Percentiles rank a stretch among this genome's conserved stretches.
These are phyloP conservation scores for Floccularia luteovirens DNA, from an alignment of 768 basidiomycete species.

Conservation along the genomic window DNA sequence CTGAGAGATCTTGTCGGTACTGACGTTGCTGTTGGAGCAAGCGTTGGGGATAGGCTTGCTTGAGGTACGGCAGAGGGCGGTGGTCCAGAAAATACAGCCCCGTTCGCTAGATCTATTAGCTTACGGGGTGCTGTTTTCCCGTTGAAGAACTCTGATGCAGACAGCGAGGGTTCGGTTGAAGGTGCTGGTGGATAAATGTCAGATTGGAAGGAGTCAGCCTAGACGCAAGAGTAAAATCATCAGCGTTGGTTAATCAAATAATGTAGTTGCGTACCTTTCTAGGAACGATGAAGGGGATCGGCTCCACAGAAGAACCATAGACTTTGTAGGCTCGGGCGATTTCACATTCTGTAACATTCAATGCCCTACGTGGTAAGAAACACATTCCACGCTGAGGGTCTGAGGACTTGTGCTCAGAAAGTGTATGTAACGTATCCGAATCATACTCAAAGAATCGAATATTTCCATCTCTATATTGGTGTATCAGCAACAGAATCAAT, in stretches of 20 bases:
- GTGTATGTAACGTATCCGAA: slow-evolving; percentile 65
- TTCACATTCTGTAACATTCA: slow-evolving; percentile 88
- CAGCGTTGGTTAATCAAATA: slow-evolving; percentile 3
- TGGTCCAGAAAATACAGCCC: slow-evolving; percentile 28
- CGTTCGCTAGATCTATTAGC: slow-evolving; percentile 73
- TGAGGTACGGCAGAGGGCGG: slow-evolving; percentile 16
- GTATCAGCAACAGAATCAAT: background rate
- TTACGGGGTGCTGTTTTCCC: slow-evolving; percentile 79
- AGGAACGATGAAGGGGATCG: slow-evolving; percentile 93
- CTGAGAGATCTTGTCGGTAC: slow-evolving; percentile 19
- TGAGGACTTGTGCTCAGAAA: slow-evolving; percentile 81
- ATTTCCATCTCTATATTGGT: slow-evolving; percentile 73
- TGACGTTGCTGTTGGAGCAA: slow-evolving; percentile 2
- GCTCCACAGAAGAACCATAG: slow-evolving; percentile 65
- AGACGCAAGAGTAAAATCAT: slow-evolving; percentile 4
- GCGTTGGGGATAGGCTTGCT: slow-evolving; percentile 12
- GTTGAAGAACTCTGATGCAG: slow-evolving; percentile 80
- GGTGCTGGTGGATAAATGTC: slow-evolving; percentile 95
- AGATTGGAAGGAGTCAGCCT: slow-evolving; percentile 95
- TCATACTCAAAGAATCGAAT: slow-evolving; percentile 98
- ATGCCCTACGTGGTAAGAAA: slow-evolving; percentile 88
- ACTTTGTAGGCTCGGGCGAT: slow-evolving; percentile 95
- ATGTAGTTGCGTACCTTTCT: slow-evolving; percentile 53
- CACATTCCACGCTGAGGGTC: slow-evolving; percentile 97
- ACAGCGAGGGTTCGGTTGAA: slow-evolving; percentile 71